Percentiles rank a stretch among this genome's conserved stretches.
phyloP scores from a whole-genome alignment of 441 rosid genomes.

The Daphne laureola region DNA sequence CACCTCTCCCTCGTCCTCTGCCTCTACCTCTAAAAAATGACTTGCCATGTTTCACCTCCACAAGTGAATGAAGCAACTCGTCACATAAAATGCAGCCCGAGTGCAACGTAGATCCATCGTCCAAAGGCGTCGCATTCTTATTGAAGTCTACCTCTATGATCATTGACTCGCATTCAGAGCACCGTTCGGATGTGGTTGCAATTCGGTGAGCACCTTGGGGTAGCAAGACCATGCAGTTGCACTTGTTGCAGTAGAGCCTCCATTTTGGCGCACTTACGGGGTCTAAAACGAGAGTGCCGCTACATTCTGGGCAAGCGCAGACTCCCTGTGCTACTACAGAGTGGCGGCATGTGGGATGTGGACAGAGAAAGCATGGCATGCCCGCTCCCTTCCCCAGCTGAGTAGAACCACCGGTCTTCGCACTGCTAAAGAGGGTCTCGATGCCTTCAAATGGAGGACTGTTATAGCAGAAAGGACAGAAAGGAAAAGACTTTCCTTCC shows the following conservation, averaged over 20 bases:
- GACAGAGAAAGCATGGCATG: slow-evolving; percentile 93
- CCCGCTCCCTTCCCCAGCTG: slow-evolving; percentile 71
- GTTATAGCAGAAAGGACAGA: slow-evolving; percentile 87
- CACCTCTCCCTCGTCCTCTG: slow-evolving; percentile 31
- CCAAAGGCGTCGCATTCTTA: slow-evolving; percentile 84
- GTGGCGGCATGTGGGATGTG: slow-evolving; percentile 81
- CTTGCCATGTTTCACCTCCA: slow-evolving; percentile 82
- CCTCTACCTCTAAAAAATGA: slow-evolving; percentile 59
- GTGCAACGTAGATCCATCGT: slow-evolving; percentile 71
- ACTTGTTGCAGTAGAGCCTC: slow-evolving; percentile 88
- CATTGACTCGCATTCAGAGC: slow-evolving; percentile 69
- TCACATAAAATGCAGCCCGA: slow-evolving; percentile 85
- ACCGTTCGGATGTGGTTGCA: slow-evolving; percentile 48
- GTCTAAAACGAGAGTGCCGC: slow-evolving; percentile 78
- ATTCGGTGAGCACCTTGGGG: slow-evolving; percentile 92
- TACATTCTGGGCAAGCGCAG: slow-evolving; percentile 94
- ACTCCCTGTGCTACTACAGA: slow-evolving; percentile 83
- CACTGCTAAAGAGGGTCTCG: slow-evolving; percentile 45
- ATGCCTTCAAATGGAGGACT: slow-evolving; percentile 90
- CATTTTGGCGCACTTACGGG: slow-evolving; percentile 87
- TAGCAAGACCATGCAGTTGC: slow-evolving; percentile 80
- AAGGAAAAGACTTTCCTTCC: slow-evolving; percentile 88
- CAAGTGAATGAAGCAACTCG: slow-evolving; percentile 79
- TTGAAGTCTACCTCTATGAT: slow-evolving; percentile 86
- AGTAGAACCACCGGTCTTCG: slow-evolving; percentile 34